Evolutionary conservation across 2,329 filamentous ascomycete genomes (phyloP).

Genomic region (Aquanectria penicillioides): DNA sequence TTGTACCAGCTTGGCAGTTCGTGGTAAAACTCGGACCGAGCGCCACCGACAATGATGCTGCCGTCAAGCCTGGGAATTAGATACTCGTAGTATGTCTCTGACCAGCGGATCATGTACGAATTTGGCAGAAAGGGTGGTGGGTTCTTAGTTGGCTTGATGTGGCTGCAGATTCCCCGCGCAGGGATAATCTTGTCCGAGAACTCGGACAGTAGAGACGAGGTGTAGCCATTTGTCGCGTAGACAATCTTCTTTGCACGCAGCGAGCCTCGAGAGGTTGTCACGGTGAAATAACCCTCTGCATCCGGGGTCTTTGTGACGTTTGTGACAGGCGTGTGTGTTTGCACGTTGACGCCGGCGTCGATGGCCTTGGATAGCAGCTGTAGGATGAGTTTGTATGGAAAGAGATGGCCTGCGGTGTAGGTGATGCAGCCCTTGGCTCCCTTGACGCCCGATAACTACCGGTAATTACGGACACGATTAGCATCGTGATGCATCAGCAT

Average conservation of each 20-base stretch:
- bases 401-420: conserved; percentile 43
- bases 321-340: conserved; percentile 41
- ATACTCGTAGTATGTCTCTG: conserved; percentile 15
- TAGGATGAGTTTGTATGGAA: conserved; percentile 47
- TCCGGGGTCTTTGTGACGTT: conserved; percentile 30
- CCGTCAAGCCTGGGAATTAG: conserved; percentile 16
- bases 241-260: conserved; percentile 11
- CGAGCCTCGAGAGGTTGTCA: conserved; percentile 8
- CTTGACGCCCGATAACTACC: conserved; percentile 49
- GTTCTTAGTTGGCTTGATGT: conserved; percentile 12
- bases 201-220: conserved; percentile 11
- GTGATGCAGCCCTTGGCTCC: conserved; percentile 47
- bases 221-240: conserved; percentile 45
- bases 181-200: conserved; percentile 15
- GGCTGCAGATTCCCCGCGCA: conserved; percentile 10
- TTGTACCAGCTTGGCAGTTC: conserved; percentile 17
- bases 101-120: conserved; percentile 19
- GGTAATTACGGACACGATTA: no score
- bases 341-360: conserved; percentile 40
- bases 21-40: conserved; percentile 17
- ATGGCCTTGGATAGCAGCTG: conserved; percentile 38
- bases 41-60: conserved; percentile 19
- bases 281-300: conserved; percentile 19
- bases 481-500: no score
- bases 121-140: conserved; percentile 3